Evolutionary conservation across 1,139 yeast genomes (phyloP), one percentile per base, ranked within the genome.

Genomic region (Hyphopichia pseudoburtonii): DNA sequence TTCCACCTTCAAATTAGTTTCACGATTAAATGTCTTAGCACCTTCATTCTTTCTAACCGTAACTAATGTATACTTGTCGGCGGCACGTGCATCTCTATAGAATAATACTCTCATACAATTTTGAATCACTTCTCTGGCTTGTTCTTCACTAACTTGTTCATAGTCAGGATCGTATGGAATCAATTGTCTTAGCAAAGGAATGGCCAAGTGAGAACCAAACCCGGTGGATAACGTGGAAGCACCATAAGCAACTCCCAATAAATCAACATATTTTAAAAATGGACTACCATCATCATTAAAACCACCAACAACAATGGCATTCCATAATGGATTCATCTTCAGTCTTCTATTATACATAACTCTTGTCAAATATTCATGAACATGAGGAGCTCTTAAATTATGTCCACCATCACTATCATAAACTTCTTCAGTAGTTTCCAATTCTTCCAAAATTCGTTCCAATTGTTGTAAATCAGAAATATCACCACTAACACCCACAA

Each of bases 261-360:
- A 71, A 60, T 94, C 97, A 33, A 89, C 95, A 56, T 86, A 90
- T 48, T 83, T 82, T 54, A 92, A 72, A 53, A 86, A 86, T 36
- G 87, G 84, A 30, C 77, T 77, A 28, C 62, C 56, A 43, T 78
- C 82, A 42, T 80, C 82, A 57, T 83, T 85, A 51, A 84, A 76
- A 4, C 97, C 99, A 8, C 90, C 97, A 36, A 92, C 97, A 40
- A 94, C 72, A 28, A 87, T 70, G 0, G 97, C 86, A 63, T 92
- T 94, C 98, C 98, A 94, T 46, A 89, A 74, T 17, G 99, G 99
- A 60, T 94, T 79, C 92, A 94, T 82, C 63, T 90, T 88, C 36
- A 86, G 77, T 64, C 99, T 80, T 64, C 97, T 81, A 50, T 78
- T 73, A 66, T 94, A 94, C 73, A 90, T 73, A 32, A 90, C 84